Conservation (phyloP, 225 moss, liverwort and hornwort species). For the Pleurozium schreberi region DNA sequence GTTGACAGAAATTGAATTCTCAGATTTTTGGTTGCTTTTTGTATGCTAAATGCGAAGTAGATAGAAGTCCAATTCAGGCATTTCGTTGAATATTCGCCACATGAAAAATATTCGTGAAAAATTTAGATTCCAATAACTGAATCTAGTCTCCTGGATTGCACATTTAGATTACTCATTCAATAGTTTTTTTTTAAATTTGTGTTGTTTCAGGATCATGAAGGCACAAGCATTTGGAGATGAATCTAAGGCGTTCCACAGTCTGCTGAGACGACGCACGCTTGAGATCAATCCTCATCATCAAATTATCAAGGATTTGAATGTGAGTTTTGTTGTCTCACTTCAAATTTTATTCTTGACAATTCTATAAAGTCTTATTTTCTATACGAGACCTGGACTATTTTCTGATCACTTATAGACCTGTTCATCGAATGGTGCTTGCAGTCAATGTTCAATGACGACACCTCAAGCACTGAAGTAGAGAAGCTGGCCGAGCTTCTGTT, state of each 20-base stretch:
- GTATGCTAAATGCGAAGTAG: background rate
- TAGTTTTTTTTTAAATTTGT: background rate
- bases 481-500: conserved; percentile 69
- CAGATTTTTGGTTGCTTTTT: background rate
- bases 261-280: conserved; percentile 62
- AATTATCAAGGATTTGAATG: conserved; percentile 85
- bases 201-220: conserved; percentile 70
- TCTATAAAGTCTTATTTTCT: background rate
- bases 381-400: background rate
- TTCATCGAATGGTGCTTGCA: conserved; percentile 2
- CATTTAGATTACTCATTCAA: background rate
- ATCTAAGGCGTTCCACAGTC: conserved; percentile 40
- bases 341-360: background rate
- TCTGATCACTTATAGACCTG: background rate
- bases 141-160: background rate
- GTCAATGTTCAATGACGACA: conserved; percentile 62
- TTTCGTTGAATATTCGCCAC: background rate
- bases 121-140: background rate
- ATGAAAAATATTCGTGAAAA: background rate
- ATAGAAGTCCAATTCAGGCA: background rate
- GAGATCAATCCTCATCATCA: conserved; percentile 96
- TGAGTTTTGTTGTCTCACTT: conserved; percentile 11
- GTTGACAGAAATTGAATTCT: background rate
- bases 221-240: conserved; percentile 75
- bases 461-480: conserved; percentile 39